Conservation (phyloP, 306 rosid genomes). For the Delonix regia region DNA sequence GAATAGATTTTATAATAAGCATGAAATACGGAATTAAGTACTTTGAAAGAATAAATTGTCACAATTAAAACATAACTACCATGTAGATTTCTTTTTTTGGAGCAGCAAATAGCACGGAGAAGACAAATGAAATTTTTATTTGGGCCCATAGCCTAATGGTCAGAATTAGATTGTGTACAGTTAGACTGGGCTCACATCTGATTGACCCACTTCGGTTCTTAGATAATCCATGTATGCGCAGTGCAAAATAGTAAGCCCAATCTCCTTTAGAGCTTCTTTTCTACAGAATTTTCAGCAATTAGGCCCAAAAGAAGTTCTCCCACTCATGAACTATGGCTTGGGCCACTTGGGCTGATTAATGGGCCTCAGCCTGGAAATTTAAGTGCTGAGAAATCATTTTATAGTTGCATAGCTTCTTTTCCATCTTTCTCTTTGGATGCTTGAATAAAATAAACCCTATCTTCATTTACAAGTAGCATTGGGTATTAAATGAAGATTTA, state of each 20-base stretch:
- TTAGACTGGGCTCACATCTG: neutral
- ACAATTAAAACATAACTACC: no score
- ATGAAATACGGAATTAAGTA: no score
- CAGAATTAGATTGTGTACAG: neutral
- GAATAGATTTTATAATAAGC: no score
- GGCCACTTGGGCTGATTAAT: neutral
- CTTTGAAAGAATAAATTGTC: no score
- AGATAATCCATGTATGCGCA: neutral
- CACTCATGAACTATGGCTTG: neutral
- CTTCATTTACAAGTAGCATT: neutral
- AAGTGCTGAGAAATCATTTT: neutral
- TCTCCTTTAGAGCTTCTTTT: neutral
- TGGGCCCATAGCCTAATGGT: no score
- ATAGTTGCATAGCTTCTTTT: neutral
- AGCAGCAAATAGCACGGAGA: no score
- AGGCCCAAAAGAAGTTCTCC: neutral
- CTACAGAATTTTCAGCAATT: neutral
- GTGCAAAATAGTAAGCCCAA: neutral
- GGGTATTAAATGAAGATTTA: neutral
- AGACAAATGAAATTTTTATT: no score
- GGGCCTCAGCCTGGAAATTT: neutral
- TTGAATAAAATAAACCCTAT: no score
- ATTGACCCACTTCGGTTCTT: neutral
- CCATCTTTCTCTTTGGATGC: no score
- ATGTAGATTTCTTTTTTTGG: no score